A percentile compares a stretch with the other conserved stretches of the same genome.
Conservation (phyloP, 257 asterid genomes). For the Eustoma russellianum region DNA sequence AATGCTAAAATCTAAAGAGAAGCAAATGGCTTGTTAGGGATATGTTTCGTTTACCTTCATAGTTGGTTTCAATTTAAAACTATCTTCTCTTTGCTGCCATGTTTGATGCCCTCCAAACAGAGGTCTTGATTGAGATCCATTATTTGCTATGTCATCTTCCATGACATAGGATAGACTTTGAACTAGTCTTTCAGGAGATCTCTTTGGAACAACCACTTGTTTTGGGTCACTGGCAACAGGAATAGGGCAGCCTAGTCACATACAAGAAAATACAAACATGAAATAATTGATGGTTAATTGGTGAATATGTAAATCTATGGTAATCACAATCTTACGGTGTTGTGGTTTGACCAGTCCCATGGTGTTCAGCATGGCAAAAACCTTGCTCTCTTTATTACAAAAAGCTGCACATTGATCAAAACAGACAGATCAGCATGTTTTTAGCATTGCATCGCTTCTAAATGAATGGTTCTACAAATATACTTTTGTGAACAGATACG, state of each 20-base stretch:
- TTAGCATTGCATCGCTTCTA: neutral
- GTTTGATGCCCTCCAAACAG: constrained; percentile 83
- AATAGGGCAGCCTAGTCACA: constrained; percentile 58
- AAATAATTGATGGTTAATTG: neutral
- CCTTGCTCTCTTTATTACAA: constrained; percentile 88
- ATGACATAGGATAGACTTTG: constrained; percentile 50
- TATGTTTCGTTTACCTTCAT: constrained; percentile 50
- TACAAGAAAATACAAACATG: constrained; percentile 5
- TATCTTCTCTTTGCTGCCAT: constrained; percentile 78
- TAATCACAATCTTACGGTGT: constrained; percentile 58
- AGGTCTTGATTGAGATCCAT: constrained; percentile 59
- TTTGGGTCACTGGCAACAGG: constrained; percentile 60
- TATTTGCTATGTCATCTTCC: constrained; percentile 41
- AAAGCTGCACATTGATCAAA: constrained; percentile 51
- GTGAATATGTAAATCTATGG: neutral
- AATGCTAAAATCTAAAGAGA: neutral
- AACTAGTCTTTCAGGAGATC: constrained; percentile 43
- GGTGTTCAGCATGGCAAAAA: constrained; percentile 55
- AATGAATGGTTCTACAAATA: neutral
- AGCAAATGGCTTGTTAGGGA: neutral
- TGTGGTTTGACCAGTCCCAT: constrained; percentile 79
- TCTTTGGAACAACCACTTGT: constrained; percentile 52
- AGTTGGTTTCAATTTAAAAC: constrained; percentile 64
- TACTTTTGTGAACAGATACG: neutral
- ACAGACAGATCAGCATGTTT: constrained; percentile 3